Base-by-base conservation (phyloP, 164 flowering plant species). In the Pachysandra terminalis region DNA sequence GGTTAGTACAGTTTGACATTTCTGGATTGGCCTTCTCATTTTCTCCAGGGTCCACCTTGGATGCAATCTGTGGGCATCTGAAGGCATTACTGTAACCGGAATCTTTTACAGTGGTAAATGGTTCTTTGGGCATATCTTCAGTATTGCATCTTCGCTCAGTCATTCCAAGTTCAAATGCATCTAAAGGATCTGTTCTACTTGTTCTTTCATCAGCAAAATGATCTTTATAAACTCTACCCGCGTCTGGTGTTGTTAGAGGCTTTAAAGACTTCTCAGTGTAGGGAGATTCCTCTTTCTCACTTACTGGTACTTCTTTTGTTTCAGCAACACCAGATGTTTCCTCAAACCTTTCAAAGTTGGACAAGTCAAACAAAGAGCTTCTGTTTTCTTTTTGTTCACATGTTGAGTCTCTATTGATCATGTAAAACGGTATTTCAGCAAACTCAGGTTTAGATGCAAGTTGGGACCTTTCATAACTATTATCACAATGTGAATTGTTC, bases 371-470 rank as follows among this genome's bases (percentile, higher is more conserved):
- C 13, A 65, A 48, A 64, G 56, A n/a, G 40, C 56, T 59, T 60
- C 71, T 51, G 26, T 54, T 54, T 59, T 73, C 76, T 66, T 40
- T 77, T 65, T 54, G 52, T 55, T 22, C 58, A 25, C 32, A 41
- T 2, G 35, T 48, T 26, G 64, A 17, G 54, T 62, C 63, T 70
- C 80, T 67, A 65, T 79, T 53, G 48, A 79, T 69, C 68, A 79
- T 72, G 68, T 54, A 69, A 65, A n/a, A 73, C 28, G 75, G 71
- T 21, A 76, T 80, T 61, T 76, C 82, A 24, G 32, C 19, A 52
- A 9, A 54, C 57, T 28, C 71, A 22, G 55, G 41, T 55, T 26
- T 51, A 7, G 48, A 25, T 51, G 24, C 52, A 41, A 41, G 28
- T 24, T 58, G 40, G 28, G 68, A 25, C 28, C 52, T 68, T 56